Evolutionary conservation across 2,329 filamentous ascomycete species (phyloP).

Genomic region (Albifimbria verrucaria): DNA sequence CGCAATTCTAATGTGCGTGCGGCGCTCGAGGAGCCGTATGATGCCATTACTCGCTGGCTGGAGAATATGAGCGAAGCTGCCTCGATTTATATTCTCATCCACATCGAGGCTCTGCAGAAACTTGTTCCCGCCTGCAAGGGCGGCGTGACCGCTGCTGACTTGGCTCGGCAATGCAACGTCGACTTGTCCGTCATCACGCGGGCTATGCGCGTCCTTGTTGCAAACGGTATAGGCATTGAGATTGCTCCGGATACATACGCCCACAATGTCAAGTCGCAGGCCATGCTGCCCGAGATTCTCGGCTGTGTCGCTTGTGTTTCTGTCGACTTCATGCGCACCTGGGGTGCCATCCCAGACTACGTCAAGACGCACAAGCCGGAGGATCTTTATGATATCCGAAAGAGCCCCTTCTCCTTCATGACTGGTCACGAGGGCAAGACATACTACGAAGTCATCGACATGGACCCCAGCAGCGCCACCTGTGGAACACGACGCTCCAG

Average conservation of each 20-base stretch:
- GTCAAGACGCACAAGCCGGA: constrained; percentile 20
- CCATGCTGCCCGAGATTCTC: constrained; percentile 21
- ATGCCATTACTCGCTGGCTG: constrained; percentile 13
- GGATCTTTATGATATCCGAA: constrained; percentile 22
- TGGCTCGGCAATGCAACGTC: constrained; percentile 21
- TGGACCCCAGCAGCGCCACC: constrained; percentile 16
- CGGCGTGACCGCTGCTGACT: constrained; percentile 15
- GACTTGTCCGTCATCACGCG: constrained; percentile 27
- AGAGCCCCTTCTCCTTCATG: constrained; percentile 24
- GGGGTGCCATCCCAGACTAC: constrained; percentile 20
- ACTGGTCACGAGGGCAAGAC: constrained; percentile 26
- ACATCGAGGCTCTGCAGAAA: constrained; percentile 14
- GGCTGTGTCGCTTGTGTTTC: constrained; percentile 28
- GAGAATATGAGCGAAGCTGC: constrained; percentile 15
- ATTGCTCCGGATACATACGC: constrained; percentile 25
- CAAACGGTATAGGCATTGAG: constrained; percentile 26
- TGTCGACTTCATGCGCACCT: constrained; percentile 25
- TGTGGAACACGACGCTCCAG: constrained; percentile 25
- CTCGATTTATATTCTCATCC: constrained; percentile 15
- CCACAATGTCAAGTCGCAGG: constrained; percentile 26
- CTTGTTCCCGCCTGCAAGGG: constrained; percentile 7
- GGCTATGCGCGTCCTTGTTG: constrained; percentile 25
- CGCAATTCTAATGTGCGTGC: constrained; percentile 13
- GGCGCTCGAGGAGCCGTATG: constrained; percentile 17
- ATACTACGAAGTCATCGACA: constrained; percentile 26